These are phyloP conservation scores for Eucalyptus regnans DNA, from an alignment of 345 rosid species.

Conservation along the genomic window DNA sequence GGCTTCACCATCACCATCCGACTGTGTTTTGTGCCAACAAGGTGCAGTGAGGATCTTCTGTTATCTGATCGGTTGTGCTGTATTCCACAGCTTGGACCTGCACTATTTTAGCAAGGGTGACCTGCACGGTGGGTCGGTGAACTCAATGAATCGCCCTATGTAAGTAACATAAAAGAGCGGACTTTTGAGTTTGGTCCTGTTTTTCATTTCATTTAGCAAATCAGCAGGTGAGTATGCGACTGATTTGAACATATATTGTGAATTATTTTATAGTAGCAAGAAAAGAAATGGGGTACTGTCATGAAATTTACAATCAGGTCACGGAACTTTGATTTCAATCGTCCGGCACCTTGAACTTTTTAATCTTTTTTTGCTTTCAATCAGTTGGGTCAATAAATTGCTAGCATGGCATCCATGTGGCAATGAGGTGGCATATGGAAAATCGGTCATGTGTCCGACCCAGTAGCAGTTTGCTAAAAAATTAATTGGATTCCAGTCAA, in stretches of 20 bases:
- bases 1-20: conserved; percentile 32
- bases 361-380: too few relatives aligned
- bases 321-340: not conserved
- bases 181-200: not conserved
- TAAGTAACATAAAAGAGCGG: not conserved
- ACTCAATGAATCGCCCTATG: too few relatives aligned
- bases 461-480: not conserved
- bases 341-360: not conserved
- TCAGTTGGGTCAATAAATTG: not conserved
- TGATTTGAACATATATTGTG: not conserved
- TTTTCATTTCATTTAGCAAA: not conserved
- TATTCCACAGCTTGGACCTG: not conserved
- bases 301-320: not conserved
- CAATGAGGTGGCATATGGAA: not conserved
- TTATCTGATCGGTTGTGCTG: conserved; percentile 15
- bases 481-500: not conserved
- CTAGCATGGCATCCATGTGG: not conserved
- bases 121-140: not conserved
- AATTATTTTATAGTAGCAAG: not conserved
- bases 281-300: not conserved
- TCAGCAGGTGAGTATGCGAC: not conserved
- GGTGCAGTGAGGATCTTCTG: conserved; percentile 26
- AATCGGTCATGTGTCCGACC: not conserved
- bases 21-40: conserved; percentile 47
- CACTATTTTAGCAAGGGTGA: not conserved